phyloP scores from a whole-genome alignment of 805 yeast species.

The Starmerella bacillaris region DNA sequence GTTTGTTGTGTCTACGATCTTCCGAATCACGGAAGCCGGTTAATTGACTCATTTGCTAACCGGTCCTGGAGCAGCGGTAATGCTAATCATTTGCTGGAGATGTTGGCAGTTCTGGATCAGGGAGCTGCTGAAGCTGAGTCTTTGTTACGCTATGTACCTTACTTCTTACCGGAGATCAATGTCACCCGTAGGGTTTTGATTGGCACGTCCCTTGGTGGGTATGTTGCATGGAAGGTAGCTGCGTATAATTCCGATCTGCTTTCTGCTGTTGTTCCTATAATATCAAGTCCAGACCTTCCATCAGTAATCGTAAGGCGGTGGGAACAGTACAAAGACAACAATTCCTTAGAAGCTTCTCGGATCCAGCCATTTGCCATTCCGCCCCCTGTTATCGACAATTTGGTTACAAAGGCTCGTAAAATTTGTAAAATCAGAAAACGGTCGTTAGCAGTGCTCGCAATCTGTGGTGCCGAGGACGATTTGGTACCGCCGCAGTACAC shows the following conservation, averaged over 20 bases:
- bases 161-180: constrained; percentile 19
- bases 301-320: constrained; percentile 29
- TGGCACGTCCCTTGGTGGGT: constrained; percentile 44
- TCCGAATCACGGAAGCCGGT: constrained; percentile 39
- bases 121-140: constrained; percentile 29
- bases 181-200: constrained; percentile 23
- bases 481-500: constrained; percentile 24
- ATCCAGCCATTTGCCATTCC: constrained; percentile 9
- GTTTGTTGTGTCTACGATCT: constrained; percentile 36
- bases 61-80: constrained; percentile 33
- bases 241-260: constrained; percentile 24
- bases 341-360: constrained; percentile 8
- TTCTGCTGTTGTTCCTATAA: constrained; percentile 29
- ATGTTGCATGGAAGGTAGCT: constrained; percentile 32
- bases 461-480: constrained; percentile 23
- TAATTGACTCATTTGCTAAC: constrained; percentile 25
- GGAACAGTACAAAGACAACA: constrained; percentile 5
- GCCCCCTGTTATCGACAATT: neutral
- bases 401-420: neutral
- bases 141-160: constrained; percentile 31
- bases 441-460: constrained; percentile 18
- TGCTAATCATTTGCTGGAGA: constrained; percentile 32
- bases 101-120: constrained; percentile 34
- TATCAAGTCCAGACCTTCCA: constrained; percentile 34
- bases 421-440: constrained; percentile 4